Percentiles rank a stretch among this genome's conserved stretches.
These are phyloP conservation scores for Neofusicoccum ribis DNA, from an alignment of 2,329 filamentous ascomycete species.

Conservation along the genomic window DNA sequence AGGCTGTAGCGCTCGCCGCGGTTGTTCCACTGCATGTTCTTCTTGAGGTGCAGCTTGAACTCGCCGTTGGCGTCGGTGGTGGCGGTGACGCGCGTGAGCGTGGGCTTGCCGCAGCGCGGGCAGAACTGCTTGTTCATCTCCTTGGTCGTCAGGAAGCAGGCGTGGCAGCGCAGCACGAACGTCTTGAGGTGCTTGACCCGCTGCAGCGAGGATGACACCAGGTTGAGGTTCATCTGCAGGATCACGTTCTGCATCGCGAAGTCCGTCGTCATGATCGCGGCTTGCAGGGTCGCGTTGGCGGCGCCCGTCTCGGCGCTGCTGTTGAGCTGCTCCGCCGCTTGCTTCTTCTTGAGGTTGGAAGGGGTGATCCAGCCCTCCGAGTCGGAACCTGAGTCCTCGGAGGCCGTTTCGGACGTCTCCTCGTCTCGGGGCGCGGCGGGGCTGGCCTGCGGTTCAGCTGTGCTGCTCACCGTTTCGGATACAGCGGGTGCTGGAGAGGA, in stretches of 20 bases:
- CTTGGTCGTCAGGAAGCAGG: slow-evolving; percentile 73
- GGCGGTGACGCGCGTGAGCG: slow-evolving; percentile 81
- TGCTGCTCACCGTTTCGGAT: neutral
- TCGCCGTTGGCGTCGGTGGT: slow-evolving; percentile 77
- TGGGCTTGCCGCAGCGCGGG: slow-evolving; percentile 82
- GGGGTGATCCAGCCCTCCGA: slow-evolving; percentile 89
- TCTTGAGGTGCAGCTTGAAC: slow-evolving; percentile 85
- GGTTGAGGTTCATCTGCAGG: slow-evolving; percentile 89
- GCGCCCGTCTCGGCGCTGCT: slow-evolving; percentile 43
- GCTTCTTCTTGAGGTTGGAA: slow-evolving; percentile 82
- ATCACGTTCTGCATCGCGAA: slow-evolving; percentile 98
- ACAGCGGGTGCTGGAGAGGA: neutral
- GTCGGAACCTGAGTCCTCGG: slow-evolving; percentile 33
- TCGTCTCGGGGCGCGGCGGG: neutral
- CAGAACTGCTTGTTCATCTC: slow-evolving; percentile 92
- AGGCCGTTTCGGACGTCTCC: neutral
- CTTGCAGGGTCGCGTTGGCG: slow-evolving; percentile 69
- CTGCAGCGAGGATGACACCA: slow-evolving; percentile 75
- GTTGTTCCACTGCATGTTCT: slow-evolving; percentile 95
- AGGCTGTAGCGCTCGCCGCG: slow-evolving; percentile 90
- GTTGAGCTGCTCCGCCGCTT: slow-evolving; percentile 62
- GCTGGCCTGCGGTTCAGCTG: neutral
- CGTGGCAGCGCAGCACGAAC: slow-evolving; percentile 87
- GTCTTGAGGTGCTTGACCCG: slow-evolving; percentile 84
- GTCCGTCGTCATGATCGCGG: slow-evolving; percentile 90